Base-by-base conservation (phyloP, 2,329 filamentous ascomycete species). In the Diaporthe australafricana region DNA sequence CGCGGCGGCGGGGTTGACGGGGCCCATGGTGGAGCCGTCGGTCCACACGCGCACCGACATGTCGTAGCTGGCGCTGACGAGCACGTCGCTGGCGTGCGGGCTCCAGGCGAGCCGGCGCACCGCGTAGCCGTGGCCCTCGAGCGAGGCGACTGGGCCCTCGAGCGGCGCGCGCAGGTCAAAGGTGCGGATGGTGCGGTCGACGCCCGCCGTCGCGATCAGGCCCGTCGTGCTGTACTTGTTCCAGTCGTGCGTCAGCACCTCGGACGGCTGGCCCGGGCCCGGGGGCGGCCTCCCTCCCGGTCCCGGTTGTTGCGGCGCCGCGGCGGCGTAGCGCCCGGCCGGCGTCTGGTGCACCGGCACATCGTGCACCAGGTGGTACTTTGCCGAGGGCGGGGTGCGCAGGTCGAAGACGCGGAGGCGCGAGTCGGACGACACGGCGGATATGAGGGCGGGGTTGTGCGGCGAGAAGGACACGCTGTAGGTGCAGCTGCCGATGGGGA, bases 41-140 rank as follows among this genome's bases (percentile, higher is more conserved):
- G 91, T 94, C 96, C 96, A 99, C 63, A 98, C 87, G 40, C 96
- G 90, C 76, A 96, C 97, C 7, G 94, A 98, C 96, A 99, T 99
- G 83, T 99, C 96, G 82, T 99, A 99, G 79, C 95, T 96, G 1
- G 94, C 96, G 77, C 92, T 96, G 52, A 98, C 87, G 52, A 99
- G 83, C 12, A 98, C 89, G 80, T 98, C 94, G 71, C 91, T 91
- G n/a, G 96, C 88, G 84, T 99, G 96, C 12, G 96, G 96, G 77
- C 94, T 97, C 96, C 96, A 99, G 7, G 94, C 90, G 5, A 99
- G 79, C 75, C 93, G 91, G 60, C 95, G 88, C 32, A 98, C 91
- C 3, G 96, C 96, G 81, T 98, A 99, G 63, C 96, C 91, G 81
- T 99, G 96, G 16, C 96, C 96, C 14, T 90, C 85, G 80, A 99